These are phyloP conservation scores for Obba rivulosa DNA, from an alignment of 768 basidiomycete species.

Conservation along the genomic window DNA sequence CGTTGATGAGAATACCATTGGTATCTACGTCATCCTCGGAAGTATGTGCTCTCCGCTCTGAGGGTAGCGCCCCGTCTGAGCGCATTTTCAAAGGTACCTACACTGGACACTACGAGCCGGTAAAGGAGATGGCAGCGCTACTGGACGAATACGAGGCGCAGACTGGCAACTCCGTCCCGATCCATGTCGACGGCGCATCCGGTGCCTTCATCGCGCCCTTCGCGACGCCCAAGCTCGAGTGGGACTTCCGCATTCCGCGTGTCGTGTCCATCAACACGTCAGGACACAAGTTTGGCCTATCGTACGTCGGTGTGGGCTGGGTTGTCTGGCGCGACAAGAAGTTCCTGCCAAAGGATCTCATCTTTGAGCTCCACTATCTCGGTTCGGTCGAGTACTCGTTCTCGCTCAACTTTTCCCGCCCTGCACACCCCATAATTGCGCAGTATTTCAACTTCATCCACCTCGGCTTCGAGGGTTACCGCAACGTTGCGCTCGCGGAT, in stretches of 20 bases:
- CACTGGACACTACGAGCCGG: conserved; percentile 68
- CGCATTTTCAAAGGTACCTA: conserved; percentile 29
- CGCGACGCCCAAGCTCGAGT: conserved; percentile 43
- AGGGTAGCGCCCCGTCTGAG: conserved; percentile 16
- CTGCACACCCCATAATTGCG: conserved; percentile 55
- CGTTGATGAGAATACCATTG: conserved; percentile 70
- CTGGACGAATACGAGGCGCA: conserved; percentile 51
- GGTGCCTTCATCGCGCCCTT: conserved; percentile 64
- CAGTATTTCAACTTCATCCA: conserved; percentile 64
- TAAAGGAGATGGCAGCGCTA: conserved; percentile 77
- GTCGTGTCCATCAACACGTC: conserved; percentile 56
- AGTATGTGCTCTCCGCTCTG: conserved; percentile 25
- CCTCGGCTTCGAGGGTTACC: conserved; percentile 52
- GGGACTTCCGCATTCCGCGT: conserved; percentile 58
- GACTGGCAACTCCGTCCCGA: conserved; percentile 38
- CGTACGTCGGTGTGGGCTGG: conserved; percentile 60
- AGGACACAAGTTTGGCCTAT: conserved; percentile 56
- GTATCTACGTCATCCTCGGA: conserved; percentile 56
- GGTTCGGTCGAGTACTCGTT: conserved; percentile 70
- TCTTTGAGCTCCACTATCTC: conserved; percentile 55
- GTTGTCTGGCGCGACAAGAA: conserved; percentile 55
- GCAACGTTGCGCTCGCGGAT: conserved; percentile 40
- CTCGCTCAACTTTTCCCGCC: conserved; percentile 57
- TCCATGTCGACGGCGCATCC: conserved; percentile 49
- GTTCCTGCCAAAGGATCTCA: conserved; percentile 61